Percentiles rank a stretch among this genome's conserved stretches.
These are phyloP conservation scores for Boletus nobilissimus DNA, from an alignment of 1,284 basidiomycete genomes.

Conservation along the genomic window DNA sequence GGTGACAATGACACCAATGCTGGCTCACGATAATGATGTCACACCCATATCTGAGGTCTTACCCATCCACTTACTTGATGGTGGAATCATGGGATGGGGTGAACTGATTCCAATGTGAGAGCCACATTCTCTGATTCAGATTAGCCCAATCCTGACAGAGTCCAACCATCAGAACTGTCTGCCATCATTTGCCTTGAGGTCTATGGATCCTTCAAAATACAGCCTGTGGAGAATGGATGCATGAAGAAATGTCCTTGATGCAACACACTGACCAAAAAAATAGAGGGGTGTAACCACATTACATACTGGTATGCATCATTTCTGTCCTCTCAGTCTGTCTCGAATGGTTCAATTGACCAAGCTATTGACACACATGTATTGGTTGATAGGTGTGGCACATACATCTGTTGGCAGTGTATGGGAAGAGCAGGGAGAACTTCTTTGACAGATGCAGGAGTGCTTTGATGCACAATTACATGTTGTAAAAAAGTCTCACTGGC, in stretches of 20 bases:
- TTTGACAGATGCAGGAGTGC: slow-evolving; percentile 30
- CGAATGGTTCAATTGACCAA: not conserved
- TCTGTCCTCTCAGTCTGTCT: not conserved
- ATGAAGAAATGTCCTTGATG: slow-evolving; percentile 57
- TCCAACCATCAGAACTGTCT: slow-evolving; percentile 23
- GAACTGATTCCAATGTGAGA: slow-evolving; percentile 22
- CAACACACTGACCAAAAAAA: slow-evolving; percentile 58
- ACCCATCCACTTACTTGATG: too few species aligned
- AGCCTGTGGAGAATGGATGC: slow-evolving; percentile 40
- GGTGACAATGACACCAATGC: too few species aligned
- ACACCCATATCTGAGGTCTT: too few species aligned
- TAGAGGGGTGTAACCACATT: slow-evolving; percentile 67
- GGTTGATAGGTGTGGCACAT: slow-evolving; percentile 54
- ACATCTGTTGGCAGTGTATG: slow-evolving; percentile 66
- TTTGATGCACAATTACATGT: not conserved
- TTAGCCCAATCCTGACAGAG: not conserved
- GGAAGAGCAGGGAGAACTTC: slow-evolving; percentile 38
- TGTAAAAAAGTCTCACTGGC: slow-evolving; percentile 71
- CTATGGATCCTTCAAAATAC: slow-evolving; percentile 28
- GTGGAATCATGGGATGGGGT: slow-evolving; percentile 20
- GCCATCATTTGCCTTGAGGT: slow-evolving; percentile 1
- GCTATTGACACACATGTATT: not conserved
- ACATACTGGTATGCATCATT: slow-evolving; percentile 46
- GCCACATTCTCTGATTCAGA: too few species aligned
- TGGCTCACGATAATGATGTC: too few species aligned